Evolutionary conservation across 192 early-diverging fungal genomes (phyloP), one percentile per base, ranked within the genome.

Genomic region (Glomus cerebriforme): DNA sequence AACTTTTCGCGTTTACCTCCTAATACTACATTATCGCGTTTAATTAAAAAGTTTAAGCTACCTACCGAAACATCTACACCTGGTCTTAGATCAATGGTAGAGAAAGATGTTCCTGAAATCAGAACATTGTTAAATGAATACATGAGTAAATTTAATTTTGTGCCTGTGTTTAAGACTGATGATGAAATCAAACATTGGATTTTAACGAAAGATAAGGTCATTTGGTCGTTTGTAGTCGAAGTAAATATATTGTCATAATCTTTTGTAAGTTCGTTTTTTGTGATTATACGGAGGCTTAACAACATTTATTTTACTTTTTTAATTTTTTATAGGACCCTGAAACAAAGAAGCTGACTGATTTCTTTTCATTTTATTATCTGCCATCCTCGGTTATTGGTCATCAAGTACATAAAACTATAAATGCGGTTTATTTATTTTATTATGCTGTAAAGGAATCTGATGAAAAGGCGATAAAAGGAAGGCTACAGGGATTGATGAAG

Each of bases 401-500:
- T 82, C 83, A 89, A 29, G 87, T 82, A 29, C 92, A 97, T 84
- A 86, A 83, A 66, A 88, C 86, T 27, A 84, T 99, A 79, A 91
- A 95, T 70, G 97, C 97, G 0, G 96, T 97, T 15, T 99, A 99
- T 76, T 80, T 96, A 47, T 99, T 95, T 86, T 99, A 98, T 87
- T 99, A 99, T 83, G 92, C 88, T 17, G 86, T 89, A 15, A 80
- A 88, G 24, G 73, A 58, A 4, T 79, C 86, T 9, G 81, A 85
- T 63, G 79, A 81, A 45, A 83, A 86, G n/a, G 82, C 86, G 27
- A 81, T 90, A 71, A 85, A 86, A 79, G 81, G 85, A 37, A 83
- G 91, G 74, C 77, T 94, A 45, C 81, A 83, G 19, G 80, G 73
- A 22, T 82, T 99, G 49, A 88, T 97, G 69, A 87, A 87, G n/a